These are phyloP conservation scores for Curvularia lunata DNA, from an alignment of 2,329 filamentous ascomycete genomes.

Conservation along the genomic window DNA sequence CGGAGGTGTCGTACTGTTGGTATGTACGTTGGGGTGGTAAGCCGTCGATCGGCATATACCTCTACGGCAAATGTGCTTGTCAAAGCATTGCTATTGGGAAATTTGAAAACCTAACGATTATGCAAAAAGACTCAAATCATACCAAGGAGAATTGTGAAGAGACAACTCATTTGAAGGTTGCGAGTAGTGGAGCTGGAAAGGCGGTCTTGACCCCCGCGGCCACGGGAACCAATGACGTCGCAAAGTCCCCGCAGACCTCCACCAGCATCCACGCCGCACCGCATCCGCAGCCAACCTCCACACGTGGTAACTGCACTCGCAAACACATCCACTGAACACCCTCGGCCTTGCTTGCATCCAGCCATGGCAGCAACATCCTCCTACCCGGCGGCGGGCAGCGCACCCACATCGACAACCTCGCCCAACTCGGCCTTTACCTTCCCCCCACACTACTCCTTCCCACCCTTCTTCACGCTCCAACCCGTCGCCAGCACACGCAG, in stretches of 20 bases:
- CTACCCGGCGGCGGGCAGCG: constrained; percentile 13
- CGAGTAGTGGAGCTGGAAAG: neutral
- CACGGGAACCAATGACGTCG: constrained; percentile 27
- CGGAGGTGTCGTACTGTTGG: too few relatives aligned
- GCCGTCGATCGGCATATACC: too few relatives aligned
- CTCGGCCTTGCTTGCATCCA: too few relatives aligned
- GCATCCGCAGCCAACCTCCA: constrained; percentile 1
- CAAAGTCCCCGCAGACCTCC: constrained; percentile 25
- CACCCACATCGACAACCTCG: constrained; percentile 13
- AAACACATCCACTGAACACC: neutral
- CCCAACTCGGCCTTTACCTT: constrained; percentile 45
- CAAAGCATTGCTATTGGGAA: too few relatives aligned
- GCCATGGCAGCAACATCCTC: constrained; percentile 24
- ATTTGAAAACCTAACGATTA: too few relatives aligned
- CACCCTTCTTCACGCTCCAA: constrained; percentile 85
- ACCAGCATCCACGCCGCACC: constrained; percentile 1
- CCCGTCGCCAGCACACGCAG: constrained; percentile 74
- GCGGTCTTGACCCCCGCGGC: constrained; percentile 1
- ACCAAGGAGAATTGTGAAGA: neutral
- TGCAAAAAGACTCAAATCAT: too few relatives aligned
- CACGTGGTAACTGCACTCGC: constrained; percentile 1
- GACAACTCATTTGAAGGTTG: neutral
- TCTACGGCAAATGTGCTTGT: too few relatives aligned
- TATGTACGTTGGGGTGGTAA: too few relatives aligned
- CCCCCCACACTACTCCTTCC: constrained; percentile 70